Evolutionary conservation across 2,329 filamentous ascomycete species (phyloP).

Genomic region (Ascochyta clinopodiicola): DNA sequence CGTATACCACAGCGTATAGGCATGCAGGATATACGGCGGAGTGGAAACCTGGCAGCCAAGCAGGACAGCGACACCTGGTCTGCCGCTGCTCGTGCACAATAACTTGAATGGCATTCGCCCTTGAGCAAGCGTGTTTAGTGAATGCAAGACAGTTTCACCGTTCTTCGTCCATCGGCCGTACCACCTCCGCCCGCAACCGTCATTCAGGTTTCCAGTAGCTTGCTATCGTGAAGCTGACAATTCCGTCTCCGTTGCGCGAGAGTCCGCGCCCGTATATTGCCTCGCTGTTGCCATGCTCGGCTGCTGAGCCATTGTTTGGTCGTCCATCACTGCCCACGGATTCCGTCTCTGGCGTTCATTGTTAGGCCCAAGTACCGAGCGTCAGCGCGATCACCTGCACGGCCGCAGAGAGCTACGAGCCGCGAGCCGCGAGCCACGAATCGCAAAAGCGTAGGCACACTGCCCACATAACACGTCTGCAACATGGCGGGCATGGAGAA

Average conservation of each 20-base stretch:
- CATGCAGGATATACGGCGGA: constrained; percentile 1
- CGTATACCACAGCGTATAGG: constrained; percentile 14
- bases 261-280: constrained; percentile 6
- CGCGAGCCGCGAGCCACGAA: not conserved
- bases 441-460: not conserved
- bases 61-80: not conserved
- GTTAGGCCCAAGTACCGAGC: constrained; percentile 16
- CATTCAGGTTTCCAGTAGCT: constrained; percentile 11
- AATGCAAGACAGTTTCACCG: constrained; percentile 13
- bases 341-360: constrained; percentile 6
- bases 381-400: constrained; percentile 10
- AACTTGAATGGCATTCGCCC: not conserved
- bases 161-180: constrained; percentile 19
- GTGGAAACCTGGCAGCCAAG: constrained; percentile 7
- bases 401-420: not conserved
- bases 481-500: constrained; percentile 93
- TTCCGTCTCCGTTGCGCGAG: constrained; percentile 1
- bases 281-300: constrained; percentile 20
- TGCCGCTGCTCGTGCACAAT: not conserved
- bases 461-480: not conserved
- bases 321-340: constrained; percentile 10
- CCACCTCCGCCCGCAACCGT: constrained; percentile 8
- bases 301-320: constrained; percentile 22
- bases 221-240: constrained; percentile 16
- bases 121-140: constrained; percentile 1